Evolutionary conservation across 768 basidiomycete genomes (phyloP), one percentile per base, ranked within the genome.

Genomic region (Bullera alba): DNA sequence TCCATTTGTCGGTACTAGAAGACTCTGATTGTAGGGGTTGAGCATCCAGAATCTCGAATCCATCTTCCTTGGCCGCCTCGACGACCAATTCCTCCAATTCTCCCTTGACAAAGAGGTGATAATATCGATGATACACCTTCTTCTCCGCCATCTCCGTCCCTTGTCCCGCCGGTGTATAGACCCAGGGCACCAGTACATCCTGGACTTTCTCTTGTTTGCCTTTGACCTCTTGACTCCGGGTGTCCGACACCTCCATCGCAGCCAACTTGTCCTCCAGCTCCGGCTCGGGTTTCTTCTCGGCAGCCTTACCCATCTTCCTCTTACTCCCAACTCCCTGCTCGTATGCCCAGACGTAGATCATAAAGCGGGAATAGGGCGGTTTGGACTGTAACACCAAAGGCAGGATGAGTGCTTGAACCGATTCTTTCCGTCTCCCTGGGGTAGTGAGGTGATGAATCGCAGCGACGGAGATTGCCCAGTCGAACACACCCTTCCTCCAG

Each of bases 291-390:
- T 17, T 46, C 6, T 36, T 10, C 37, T 8, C 22, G 8, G 74
- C 61, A 6, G 70, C 65, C 6, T 74, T 46, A 4, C 76, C 74
- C 28, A 93, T 81, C 51, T 70, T 75, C 28, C 91, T 79, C 67
- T 86, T 91, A 1, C 89, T 91, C 5, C 82, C 73, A 25, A 80
- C 79, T 51, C 93, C 88, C 75, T 99, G 95, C 61, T 96, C 90
- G 53, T 86, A 80, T 0, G 93, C 91, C 95, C 95, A 99, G 28
- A 97, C 95, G 59, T 95, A 95, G 55, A 97, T 84, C 48, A 99
- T 75, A 34, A 89, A 74, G 8, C 88, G 83, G 7, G 90, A 43
- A 48, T 58, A 60, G 4, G 53, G 57, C 16, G 49, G 46, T 21
- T 34, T 21, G 44, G 48, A 16, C 25, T 42, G 22, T 17, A 58